phyloP scores from a whole-genome alignment of 164 flowering plant genomes.

The Berberis thunbergii region DNA sequence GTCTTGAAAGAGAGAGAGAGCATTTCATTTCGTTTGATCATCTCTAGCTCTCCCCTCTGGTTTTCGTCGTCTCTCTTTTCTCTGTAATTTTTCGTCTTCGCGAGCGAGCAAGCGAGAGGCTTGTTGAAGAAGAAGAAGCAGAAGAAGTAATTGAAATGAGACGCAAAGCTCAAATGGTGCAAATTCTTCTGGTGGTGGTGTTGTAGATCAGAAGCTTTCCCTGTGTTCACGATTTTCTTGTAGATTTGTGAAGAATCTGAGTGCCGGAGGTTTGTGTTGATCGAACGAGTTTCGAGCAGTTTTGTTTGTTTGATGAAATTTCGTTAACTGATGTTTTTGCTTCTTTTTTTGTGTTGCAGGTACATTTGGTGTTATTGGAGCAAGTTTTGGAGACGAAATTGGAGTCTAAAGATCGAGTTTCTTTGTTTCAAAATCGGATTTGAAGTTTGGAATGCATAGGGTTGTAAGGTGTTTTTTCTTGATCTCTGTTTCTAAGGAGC shows the following conservation, averaged over 20 bases:
- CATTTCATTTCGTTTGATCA: constrained; percentile 21
- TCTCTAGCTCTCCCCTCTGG: neutral
- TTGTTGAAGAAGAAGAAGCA: too few relatives aligned
- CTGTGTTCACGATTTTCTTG: neutral
- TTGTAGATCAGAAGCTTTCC: neutral
- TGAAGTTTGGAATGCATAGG: neutral
- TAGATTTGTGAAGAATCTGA: neutral
- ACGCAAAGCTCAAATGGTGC: neutral
- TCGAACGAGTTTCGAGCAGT: neutral
- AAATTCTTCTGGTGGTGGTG: neutral
- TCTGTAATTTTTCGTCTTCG: constrained; percentile 1
- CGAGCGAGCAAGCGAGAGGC: neutral
- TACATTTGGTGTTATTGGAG: neutral
- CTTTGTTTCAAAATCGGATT: neutral
- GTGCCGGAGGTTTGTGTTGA: neutral
- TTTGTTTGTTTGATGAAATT: too few relatives aligned
- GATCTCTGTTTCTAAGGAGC: constrained; percentile 5
- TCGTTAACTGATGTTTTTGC: too few relatives aligned
- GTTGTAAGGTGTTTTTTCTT: neutral
- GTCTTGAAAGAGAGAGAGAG: neutral
- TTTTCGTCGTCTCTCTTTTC: constrained; percentile 9
- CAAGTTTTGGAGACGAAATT: neutral
- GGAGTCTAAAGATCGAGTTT: neutral
- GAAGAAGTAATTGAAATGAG: neutral
- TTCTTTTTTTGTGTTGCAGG: too few relatives aligned